Percentiles rank a stretch among this genome's conserved stretches.
Evolutionary conservation across 225 moss, liverwort and hornwort genomes (phyloP).

Genomic region (Sphagnum contortum): DNA sequence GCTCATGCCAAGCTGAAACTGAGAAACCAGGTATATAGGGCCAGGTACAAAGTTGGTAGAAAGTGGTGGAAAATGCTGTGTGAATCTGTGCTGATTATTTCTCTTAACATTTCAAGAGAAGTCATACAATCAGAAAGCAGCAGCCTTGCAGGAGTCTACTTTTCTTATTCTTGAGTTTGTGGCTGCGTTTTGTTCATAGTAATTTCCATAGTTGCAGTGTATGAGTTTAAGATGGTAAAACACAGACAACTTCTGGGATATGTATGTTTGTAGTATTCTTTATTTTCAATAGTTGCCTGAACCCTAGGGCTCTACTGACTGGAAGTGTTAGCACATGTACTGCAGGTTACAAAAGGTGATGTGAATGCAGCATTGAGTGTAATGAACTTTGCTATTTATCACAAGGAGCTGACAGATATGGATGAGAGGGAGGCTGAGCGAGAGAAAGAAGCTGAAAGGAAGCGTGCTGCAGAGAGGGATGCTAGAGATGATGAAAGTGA

Average conservation of each 20-base stretch:
- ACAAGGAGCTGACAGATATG: conserved; percentile 87
- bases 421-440: conserved; percentile 62
- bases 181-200: no score
- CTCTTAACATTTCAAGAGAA: no score
- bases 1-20: conserved; percentile 90
- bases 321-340: background rate
- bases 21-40: conserved; percentile 42
- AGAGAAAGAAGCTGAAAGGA: conserved; percentile 58
- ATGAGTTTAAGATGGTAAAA: no score
- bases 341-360: conserved; percentile 46
- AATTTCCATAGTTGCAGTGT: no score
- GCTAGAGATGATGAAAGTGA: conserved; percentile 19
- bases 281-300: background rate
- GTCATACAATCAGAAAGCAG: background rate
- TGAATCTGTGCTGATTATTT: no score
- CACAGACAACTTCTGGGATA: background rate
- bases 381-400: conserved; percentile 93
- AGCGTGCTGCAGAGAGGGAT: conserved; percentile 44
- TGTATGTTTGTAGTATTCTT: background rate
- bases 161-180: no score
- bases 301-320: background rate
- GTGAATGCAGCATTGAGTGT: conserved; percentile 87
- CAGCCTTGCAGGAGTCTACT: background rate
- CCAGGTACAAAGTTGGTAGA: background rate
- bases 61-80: background rate